Evolutionary conservation across 805 yeast species (phyloP).

Genomic region (Candida boleticola): DNA sequence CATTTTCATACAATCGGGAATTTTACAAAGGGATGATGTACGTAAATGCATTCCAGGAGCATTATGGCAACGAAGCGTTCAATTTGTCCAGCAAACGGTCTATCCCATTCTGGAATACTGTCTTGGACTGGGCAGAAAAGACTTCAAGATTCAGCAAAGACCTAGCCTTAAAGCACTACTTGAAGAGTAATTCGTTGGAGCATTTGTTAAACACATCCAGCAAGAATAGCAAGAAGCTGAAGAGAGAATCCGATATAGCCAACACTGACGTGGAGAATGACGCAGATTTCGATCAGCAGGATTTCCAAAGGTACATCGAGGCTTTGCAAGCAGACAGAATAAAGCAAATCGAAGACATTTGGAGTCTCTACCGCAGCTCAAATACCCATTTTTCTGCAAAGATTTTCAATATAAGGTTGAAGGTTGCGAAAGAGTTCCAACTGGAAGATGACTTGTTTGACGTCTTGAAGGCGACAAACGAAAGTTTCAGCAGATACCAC

Average conservation of each 20-base stretch:
- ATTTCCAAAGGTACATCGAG: conserved; percentile 25
- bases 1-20: conserved; percentile 30
- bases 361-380: conserved; percentile 31
- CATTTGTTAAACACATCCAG: conserved; percentile 5
- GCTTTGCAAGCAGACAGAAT: conserved; percentile 24
- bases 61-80: conserved; percentile 18
- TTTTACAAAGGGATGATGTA: conserved; percentile 33
- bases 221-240: background rate
- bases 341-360: conserved; percentile 27
- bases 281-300: conserved; percentile 38
- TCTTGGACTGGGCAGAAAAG: conserved; percentile 37
- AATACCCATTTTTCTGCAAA: conserved; percentile 21
- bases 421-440: conserved; percentile 21
- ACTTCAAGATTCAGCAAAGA: conserved; percentile 28
- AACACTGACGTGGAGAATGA: conserved; percentile 21
- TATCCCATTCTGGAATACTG: conserved; percentile 33
- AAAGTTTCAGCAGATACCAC: conserved; percentile 10
- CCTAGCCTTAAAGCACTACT: conserved; percentile 24
- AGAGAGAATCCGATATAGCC: conserved; percentile 9
- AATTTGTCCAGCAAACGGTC: conserved; percentile 16
- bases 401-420: conserved; percentile 23
- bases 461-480: conserved; percentile 15
- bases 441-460: conserved; percentile 19
- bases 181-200: conserved; percentile 17
- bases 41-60: conserved; percentile 33